A percentile compares a stretch with the other conserved stretches of the same genome.
Evolutionary conservation across 1,139 yeast genomes (phyloP).

Genomic region (Pichia cactophila): DNA sequence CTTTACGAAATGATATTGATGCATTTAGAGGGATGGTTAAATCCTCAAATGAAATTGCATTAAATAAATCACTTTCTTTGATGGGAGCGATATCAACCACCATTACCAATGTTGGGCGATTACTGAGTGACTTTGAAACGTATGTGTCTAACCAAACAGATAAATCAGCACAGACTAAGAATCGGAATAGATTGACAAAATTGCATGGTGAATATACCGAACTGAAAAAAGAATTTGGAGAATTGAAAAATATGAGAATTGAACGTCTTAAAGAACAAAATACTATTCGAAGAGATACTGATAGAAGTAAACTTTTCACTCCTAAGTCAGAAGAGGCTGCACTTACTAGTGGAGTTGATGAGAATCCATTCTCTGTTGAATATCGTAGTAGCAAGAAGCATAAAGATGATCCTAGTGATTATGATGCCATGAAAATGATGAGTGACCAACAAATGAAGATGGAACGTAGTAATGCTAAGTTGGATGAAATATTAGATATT

Average conservation of each 20-base stretch:
- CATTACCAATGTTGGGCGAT: constrained; percentile 63
- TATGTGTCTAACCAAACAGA: constrained; percentile 55
- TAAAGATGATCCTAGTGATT: constrained; percentile 4
- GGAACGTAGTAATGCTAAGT: constrained; percentile 65
- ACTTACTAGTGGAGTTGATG: constrained; percentile 42
- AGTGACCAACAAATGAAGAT: constrained; percentile 63
- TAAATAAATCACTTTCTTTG: constrained; percentile 61
- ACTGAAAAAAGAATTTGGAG: constrained; percentile 50
- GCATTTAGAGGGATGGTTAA: constrained; percentile 60
- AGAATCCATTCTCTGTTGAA: constrained; percentile 50
- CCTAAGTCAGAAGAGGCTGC: constrained; percentile 31
- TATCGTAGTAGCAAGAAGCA: constrained; percentile 28
- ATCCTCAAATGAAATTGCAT: not conserved
- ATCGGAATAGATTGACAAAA: constrained; percentile 50
- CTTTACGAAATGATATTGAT: constrained; percentile 60
- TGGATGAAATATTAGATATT: constrained; percentile 86
- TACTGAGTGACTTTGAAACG: constrained; percentile 69
- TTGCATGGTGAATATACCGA: constrained; percentile 55
- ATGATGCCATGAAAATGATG: constrained; percentile 33
- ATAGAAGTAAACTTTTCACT: constrained; percentile 29
- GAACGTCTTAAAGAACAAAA: constrained; percentile 26
- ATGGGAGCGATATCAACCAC: constrained; percentile 77
- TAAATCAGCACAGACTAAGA: constrained; percentile 53
- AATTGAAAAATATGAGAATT: constrained; percentile 60
- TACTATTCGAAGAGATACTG: constrained; percentile 15